These are phyloP conservation scores for Stenogyne calaminthoides DNA, from an alignment of 305 asterid species.

Conservation along the genomic window DNA sequence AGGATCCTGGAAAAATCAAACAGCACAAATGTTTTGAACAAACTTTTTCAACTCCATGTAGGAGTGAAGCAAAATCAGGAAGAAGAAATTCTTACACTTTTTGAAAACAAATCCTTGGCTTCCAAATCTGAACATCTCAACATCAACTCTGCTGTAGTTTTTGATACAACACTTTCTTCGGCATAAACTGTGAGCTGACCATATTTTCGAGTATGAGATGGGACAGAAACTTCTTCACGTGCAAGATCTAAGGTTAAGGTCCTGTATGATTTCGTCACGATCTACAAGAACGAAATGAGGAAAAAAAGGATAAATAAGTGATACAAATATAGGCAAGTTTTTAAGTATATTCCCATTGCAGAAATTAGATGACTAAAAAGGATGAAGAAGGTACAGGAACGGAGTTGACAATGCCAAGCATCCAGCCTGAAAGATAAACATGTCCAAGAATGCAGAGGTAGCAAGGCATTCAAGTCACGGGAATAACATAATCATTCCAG, in stretches of 20 bases:
- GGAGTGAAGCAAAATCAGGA: conserved; percentile 1
- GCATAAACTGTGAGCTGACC: conserved; percentile 80
- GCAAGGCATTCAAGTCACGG: conserved; percentile 20
- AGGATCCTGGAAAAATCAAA: conserved; percentile 78
- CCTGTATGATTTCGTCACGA: conserved; percentile 66
- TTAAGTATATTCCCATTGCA: conserved; percentile 6
- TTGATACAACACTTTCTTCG: conserved; percentile 84
- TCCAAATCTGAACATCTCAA: conserved; percentile 91
- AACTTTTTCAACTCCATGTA: conserved; percentile 34
- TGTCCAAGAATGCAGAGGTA: conserved; percentile 21
- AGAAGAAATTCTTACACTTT: conserved; percentile 64
- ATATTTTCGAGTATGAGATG: conserved; percentile 44
- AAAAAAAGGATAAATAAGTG: conserved; percentile 22
- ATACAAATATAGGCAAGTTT: conserved; percentile 8
- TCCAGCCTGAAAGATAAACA: conserved; percentile 27
- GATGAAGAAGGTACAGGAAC: conserved; percentile 18
- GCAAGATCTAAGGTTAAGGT: conserved; percentile 64
- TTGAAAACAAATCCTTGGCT: conserved; percentile 88
- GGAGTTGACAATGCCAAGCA: not conserved
- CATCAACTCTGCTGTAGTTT: conserved; percentile 75
- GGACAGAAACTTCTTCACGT: conserved; percentile 50
- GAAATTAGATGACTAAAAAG: conserved; percentile 23
- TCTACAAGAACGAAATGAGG: conserved; percentile 48
- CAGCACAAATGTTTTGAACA: conserved; percentile 30
- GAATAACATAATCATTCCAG: conserved; percentile 15